Conservation (phyloP, 306 rosid genomes). For the Pueraria montana region DNA sequence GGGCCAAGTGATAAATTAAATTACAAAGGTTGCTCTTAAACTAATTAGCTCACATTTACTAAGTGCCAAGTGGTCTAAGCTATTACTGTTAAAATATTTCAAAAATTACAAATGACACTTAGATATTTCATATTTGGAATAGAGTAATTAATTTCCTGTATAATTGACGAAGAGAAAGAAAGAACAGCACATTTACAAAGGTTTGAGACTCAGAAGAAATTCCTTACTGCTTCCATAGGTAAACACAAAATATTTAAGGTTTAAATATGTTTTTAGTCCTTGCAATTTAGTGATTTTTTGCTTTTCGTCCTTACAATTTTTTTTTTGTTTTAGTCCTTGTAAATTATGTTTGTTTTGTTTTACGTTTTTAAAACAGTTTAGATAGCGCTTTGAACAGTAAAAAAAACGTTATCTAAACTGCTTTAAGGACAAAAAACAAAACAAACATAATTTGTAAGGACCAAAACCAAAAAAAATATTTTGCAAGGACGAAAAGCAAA, state of each 20-base stretch:
- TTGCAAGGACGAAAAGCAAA: no score
- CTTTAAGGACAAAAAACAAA: no score
- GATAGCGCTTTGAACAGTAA: no score
- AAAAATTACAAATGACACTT: conserved; percentile 10
- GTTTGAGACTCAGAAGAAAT: conserved; percentile 19
- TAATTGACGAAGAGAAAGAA: conserved; percentile 2
- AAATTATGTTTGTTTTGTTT: no score
- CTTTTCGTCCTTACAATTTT: no score
- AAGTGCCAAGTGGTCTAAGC: not conserved
- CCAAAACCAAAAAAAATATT: no score
- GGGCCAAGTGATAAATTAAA: conserved; percentile 37
- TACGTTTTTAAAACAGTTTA: no score
- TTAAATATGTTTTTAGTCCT: no score
- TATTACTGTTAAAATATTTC: conserved; percentile 11
- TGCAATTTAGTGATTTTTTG: no score
- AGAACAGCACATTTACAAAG: not conserved
- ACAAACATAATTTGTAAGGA: no score
- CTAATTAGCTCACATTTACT: conserved; percentile 16
- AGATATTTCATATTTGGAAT: not conserved
- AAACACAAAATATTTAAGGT: not conserved
- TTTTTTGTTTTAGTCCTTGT: no score
- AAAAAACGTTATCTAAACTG: no score
- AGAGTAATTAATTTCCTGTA: not conserved
- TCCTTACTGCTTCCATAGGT: not conserved
- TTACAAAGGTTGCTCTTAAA: conserved; percentile 23